Percentiles rank a stretch among this genome's conserved stretches.
Evolutionary conservation across 352 stramenopile genomes (phyloP).

Genomic region (Pythium diclinum): DNA sequence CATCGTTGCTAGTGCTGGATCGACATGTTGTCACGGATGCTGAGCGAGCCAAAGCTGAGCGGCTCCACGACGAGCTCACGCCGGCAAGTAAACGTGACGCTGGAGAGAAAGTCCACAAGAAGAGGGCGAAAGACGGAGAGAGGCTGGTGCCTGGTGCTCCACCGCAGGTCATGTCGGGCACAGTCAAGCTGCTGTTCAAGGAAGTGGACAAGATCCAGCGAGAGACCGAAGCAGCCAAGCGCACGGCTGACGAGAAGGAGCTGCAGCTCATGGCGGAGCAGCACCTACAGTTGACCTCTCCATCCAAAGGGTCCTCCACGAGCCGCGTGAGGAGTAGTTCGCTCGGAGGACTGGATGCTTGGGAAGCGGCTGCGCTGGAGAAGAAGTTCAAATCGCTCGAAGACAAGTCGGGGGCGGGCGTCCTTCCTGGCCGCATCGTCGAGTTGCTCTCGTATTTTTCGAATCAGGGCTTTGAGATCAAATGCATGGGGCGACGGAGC

Average conservation of each 20-base stretch:
- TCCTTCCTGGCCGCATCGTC: not conserved
- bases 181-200: slow-evolving; percentile 67
- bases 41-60: slow-evolving; percentile 27
- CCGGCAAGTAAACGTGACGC: slow-evolving; percentile 15
- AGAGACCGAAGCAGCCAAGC: slow-evolving; percentile 37
- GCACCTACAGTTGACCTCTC: slow-evolving; percentile 26
- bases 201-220: slow-evolving; percentile 52
- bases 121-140: not conserved
- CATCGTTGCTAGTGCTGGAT: slow-evolving; percentile 65
- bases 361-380: slow-evolving; percentile 46
- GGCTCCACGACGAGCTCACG: slow-evolving; percentile 16
- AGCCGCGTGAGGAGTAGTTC: slow-evolving; percentile 6
- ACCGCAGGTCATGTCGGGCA: slow-evolving; percentile 56
- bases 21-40: slow-evolving; percentile 53
- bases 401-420: slow-evolving; percentile 16
- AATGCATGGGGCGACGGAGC: not conserved
- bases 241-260: slow-evolving; percentile 35
- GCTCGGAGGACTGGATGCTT: slow-evolving; percentile 34
- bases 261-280: slow-evolving; percentile 39
- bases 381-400: slow-evolving; percentile 53
- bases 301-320: slow-evolving; percentile 8
- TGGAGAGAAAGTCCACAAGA: not conserved
- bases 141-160: slow-evolving; percentile 28
- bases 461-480: slow-evolving; percentile 16
- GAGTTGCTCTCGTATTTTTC: slow-evolving; percentile 15